Base-by-base conservation (phyloP, 192 early-diverging fungal genomes). In the Backusella luteola region DNA sequence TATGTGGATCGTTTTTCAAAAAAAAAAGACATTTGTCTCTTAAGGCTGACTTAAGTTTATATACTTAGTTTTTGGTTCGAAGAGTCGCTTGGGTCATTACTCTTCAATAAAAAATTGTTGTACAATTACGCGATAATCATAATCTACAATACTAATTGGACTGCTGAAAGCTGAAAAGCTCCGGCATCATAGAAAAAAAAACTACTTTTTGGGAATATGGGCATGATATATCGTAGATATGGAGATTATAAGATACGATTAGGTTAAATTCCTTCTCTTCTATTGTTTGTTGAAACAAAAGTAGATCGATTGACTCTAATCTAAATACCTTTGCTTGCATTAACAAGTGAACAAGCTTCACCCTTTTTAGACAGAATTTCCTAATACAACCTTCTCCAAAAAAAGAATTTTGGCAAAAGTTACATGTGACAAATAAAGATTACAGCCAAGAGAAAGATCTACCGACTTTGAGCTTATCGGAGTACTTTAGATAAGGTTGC, bases 381-480 rank as follows among this genome's bases (percentile, higher is more conserved):
- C 53, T 56, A 56, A 56, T 56, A 21, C 19, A 56, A 56, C n/a
- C 42, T 44, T 53, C 52, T 56, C 53, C 53, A 21, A 56, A 56
- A 23, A 56, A 21, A 56, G 53, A 56, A 56, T n/a, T 56, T 56
- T 3, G 53, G 53, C 53, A 56, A 56, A 56, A 56, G 21, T 7
- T 56, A 56, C 53, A 56, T 56, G 53, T 56, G 53, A 56, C 53
- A 56, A 32, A 21, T 21, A 9, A 56, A 56, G 3, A 56, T 56
- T 21, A 26, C 53, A 56, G 53, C 53, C 53, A 56, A 56, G 53
- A 9, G 53, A 56, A 56, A 56, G 53, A 56, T 56, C 53, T 56
- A 56, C 53, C 53, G 53, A 56, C 53, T 56, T 56, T 21, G 53
- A 56, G 53, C 53, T 56, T 56, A 56, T 56, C 53, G 53, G 53